Conservation (phyloP, 306 rosid genomes). For the Alnus glutinosa region DNA sequence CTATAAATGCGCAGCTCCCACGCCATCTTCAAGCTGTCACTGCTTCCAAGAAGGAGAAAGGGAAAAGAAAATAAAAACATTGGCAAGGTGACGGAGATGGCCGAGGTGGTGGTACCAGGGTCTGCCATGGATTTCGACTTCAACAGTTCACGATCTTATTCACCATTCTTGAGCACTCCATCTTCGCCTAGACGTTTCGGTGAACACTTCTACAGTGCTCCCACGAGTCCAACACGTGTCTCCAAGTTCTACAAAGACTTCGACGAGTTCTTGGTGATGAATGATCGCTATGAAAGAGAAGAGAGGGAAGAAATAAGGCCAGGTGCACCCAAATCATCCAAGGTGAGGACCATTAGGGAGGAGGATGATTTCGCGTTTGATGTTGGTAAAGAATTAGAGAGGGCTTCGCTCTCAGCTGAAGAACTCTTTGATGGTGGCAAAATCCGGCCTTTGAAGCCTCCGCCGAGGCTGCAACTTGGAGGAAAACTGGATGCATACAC, state of each 20-base stretch:
- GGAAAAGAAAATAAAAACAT: neutral
- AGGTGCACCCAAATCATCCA: slow-evolving; percentile 7
- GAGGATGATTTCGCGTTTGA: slow-evolving; percentile 61
- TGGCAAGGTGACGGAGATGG: slow-evolving; percentile 35
- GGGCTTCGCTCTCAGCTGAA: slow-evolving; percentile 67
- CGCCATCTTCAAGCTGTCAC: no score
- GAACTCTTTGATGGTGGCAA: slow-evolving; percentile 78
- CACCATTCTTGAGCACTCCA: slow-evolving; percentile 55
- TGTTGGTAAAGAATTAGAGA: slow-evolving; percentile 38
- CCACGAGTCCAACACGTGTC: slow-evolving; percentile 66
- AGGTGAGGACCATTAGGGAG: neutral
- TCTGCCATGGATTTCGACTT: slow-evolving; percentile 55
- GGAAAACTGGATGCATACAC: neutral
- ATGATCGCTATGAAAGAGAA: neutral
- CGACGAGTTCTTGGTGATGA: slow-evolving; percentile 29
- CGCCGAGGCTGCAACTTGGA: slow-evolving; percentile 20
- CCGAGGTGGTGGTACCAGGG: slow-evolving; percentile 45
- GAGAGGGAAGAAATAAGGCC: neutral
- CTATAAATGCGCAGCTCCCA: no score
- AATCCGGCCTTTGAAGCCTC: slow-evolving; percentile 52
- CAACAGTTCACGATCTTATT: slow-evolving; percentile 40
- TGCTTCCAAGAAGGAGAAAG: no score
- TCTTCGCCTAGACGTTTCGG: slow-evolving; percentile 62
- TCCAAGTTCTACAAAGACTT: slow-evolving; percentile 46
- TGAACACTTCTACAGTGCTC: slow-evolving; percentile 63